A percentile compares a stretch with the other conserved stretches of the same genome.
phyloP scores from a whole-genome alignment of 306 rosid genomes.

The Vigna mungo region DNA sequence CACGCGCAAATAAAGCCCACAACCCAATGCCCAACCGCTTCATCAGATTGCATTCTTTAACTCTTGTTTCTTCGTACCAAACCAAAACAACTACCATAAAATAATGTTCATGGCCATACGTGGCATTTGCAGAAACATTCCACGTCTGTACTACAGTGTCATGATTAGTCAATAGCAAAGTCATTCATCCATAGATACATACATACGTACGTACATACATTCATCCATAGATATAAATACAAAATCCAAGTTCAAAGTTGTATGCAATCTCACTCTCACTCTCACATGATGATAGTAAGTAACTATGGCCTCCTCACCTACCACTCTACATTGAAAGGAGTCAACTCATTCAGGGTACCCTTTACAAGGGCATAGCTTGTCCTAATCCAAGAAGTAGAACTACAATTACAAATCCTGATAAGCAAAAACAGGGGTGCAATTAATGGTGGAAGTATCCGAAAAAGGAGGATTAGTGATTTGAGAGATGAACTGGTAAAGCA shows the following conservation, averaged over 20 bases:
- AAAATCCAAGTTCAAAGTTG: slow-evolving; percentile 18
- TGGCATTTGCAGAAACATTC: slow-evolving; percentile 24
- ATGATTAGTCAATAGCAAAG: slow-evolving; percentile 8
- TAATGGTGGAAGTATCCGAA: slow-evolving; percentile 40
- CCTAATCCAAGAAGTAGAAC: slow-evolving; percentile 32
- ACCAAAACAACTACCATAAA: not conserved
- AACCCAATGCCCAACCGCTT: not conserved
- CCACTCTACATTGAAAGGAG: slow-evolving; percentile 39
- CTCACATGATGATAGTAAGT: not conserved
- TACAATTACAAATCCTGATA: not conserved
- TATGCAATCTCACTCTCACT: not conserved
- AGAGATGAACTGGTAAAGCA: slow-evolving; percentile 34
- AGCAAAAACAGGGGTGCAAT: not conserved
- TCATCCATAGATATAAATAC: not conserved
- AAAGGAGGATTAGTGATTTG: not conserved
- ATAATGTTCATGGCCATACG: not conserved
- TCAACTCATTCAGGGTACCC: slow-evolving; percentile 33
- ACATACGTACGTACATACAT: not conserved
- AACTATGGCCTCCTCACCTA: slow-evolving; percentile 32
- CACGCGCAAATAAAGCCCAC: slow-evolving; percentile 21
- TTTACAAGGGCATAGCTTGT: slow-evolving; percentile 16
- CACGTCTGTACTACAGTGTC: slow-evolving; percentile 10
- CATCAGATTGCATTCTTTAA: not conserved
- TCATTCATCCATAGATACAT: not conserved
- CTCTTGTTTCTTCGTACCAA: not conserved